Evolutionary conservation across 306 rosid genomes (phyloP), one percentile per base, ranked within the genome.

Genomic region (Acacia acuminata): DNA sequence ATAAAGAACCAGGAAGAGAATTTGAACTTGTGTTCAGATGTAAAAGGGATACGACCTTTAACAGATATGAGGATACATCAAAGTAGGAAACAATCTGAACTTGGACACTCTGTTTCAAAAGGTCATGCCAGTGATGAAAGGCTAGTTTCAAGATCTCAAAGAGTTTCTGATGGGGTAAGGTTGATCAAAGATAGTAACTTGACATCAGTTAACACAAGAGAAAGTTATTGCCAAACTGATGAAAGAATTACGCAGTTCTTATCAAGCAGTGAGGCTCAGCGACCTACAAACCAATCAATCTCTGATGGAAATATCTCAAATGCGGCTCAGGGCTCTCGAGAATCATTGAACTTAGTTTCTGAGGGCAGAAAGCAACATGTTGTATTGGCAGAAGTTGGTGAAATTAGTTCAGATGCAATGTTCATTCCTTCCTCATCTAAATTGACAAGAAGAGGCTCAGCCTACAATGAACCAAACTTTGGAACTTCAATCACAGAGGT

Each of bases 341-440:
- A 86, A 74, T 79, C 89, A 58, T 66, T 78, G 68, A 61, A 71
- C 83, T 84, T 47, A 81, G 87, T 69, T 82, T 85, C 90, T 42
- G 83, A 73, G 80, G 73, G 82, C 79, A 82, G 84, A 82, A 77
- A 72, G 67, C 84, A 83, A 79, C 78, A 43, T 32, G 82, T 79
- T 77, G 80, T 77, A 78, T 81, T 45, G 64, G 84, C 68, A 72
- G 92, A 84, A 75, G 84, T 78, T 83, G 70, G 44, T 83, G 74
- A 79, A 66, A 87, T 87, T 69, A 84, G 84, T 50, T 88, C 92
- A 81, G 81, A 84, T 80, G 75, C 74, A 83, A 71, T 71, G 61
- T 22, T 87, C 84, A 36, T 78, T 75, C 92, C 97, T 73, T 90
- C 97, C 63, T 77, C 90, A 83, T 89, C 94, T 65, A 88, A 91